Percentiles rank a stretch among this genome's conserved stretches.
These are phyloP conservation scores for Aegilops bicornis DNA, from an alignment of 176 grass and related monocot genomes.

Conservation along the genomic window DNA sequence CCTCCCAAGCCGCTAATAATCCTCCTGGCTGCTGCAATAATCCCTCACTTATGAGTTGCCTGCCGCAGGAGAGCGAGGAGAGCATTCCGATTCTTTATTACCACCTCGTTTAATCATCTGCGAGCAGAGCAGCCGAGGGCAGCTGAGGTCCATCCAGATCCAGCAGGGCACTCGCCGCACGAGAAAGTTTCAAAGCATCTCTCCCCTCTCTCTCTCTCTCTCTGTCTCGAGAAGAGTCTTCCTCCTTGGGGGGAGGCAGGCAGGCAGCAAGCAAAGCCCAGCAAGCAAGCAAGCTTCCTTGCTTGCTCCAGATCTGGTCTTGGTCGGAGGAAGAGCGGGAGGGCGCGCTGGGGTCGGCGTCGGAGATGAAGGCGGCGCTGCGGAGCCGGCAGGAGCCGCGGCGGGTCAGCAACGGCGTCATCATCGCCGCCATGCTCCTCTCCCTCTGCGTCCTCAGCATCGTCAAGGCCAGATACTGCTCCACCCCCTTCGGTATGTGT, in stretches of 20 bases:
- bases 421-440: slow-evolving; percentile 71
- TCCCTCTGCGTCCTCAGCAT: slow-evolving; percentile 70
- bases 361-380: slow-evolving; percentile 60
- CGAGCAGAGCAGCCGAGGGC: not conserved
- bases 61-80: not conserved
- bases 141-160: slow-evolving; percentile 10
- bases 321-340: not conserved
- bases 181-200: slow-evolving; percentile 21
- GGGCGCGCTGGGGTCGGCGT: slow-evolving; percentile 43
- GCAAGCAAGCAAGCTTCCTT: not conserved
- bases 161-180: not conserved
- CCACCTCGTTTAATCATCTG: not conserved
- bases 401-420: slow-evolving; percentile 58
- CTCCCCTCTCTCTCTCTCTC: not conserved
- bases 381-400: slow-evolving; percentile 64
- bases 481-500: slow-evolving; percentile 43
- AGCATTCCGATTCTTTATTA: slow-evolving; percentile 17
- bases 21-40: not conserved
- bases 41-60: not conserved
- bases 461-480: slow-evolving; percentile 74
- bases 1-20: not conserved
- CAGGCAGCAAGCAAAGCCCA: not conserved
- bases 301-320: slow-evolving; percentile 22
- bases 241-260: not conserved
- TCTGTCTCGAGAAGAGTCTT: slow-evolving; percentile 13